Evolutionary conservation across 768 basidiomycete species (phyloP).

Genomic region (Boletales sp.): DNA sequence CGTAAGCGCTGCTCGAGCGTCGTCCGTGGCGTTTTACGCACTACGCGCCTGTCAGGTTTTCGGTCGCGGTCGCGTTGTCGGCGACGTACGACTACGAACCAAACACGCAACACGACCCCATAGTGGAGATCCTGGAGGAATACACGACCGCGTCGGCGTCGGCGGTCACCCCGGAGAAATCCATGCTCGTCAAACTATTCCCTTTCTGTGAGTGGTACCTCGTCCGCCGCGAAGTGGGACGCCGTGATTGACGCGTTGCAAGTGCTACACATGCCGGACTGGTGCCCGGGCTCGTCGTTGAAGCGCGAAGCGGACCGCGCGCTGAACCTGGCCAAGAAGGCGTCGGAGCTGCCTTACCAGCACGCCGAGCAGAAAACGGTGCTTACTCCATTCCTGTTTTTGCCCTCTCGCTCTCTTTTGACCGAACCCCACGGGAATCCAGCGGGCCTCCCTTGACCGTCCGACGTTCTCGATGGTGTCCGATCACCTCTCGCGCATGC

Average conservation of each 20-base stretch:
- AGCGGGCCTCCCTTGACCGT: neutral
- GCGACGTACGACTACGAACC: conserved; percentile 10
- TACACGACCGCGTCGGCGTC: neutral
- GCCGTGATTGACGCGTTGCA: neutral
- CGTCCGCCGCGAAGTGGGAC: neutral
- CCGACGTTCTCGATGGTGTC: conserved; percentile 1
- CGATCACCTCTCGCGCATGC: neutral
- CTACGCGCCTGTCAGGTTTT: neutral
- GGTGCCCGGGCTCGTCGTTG: conserved; percentile 12
- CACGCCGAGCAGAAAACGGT: conserved; percentile 4
- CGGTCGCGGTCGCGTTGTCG: neutral
- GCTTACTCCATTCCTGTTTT: neutral
- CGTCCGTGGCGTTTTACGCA: neutral
- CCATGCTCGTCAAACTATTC: conserved; percentile 6
- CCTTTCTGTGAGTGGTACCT: neutral
- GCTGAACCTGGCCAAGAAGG: neutral
- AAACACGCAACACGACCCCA: neutral
- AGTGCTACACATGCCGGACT: conserved; percentile 25
- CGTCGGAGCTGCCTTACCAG: conserved; percentile 5
- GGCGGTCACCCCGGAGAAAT: conserved; percentile 1
- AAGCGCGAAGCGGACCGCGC: neutral
- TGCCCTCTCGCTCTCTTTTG: too few species aligned
- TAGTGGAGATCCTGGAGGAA: neutral
- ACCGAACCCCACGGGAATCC: too few species aligned
- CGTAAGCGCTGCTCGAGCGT: neutral